These are phyloP conservation scores for Diplotaxis tenuifolia DNA, from an alignment of 345 rosid species.

Conservation along the genomic window DNA sequence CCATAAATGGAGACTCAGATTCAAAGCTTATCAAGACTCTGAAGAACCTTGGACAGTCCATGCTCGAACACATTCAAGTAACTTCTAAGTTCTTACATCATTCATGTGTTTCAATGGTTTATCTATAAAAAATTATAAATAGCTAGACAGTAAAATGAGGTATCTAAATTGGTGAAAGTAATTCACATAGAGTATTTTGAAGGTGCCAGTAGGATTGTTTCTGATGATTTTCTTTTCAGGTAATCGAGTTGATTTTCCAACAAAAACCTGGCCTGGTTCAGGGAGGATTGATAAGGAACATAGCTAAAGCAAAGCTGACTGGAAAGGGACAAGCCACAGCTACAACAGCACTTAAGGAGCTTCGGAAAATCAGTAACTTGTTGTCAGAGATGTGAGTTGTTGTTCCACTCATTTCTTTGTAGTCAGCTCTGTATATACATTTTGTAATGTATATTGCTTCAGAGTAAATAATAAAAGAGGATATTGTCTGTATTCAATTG, in stretches of 20 bases:
- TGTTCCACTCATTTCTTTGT: not conserved
- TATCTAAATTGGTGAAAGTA: not conserved
- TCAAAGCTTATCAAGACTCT: constrained; percentile 59
- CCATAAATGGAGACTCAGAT: constrained; percentile 50
- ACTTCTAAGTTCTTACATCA: constrained; percentile 2
- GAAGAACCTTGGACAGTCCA: constrained; percentile 77
- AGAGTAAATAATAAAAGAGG: constrained; percentile 27
- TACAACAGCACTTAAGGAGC: constrained; percentile 70
- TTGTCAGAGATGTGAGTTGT: constrained; percentile 63
- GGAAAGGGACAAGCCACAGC: constrained; percentile 78
- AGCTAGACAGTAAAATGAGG: not conserved
- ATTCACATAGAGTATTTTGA: not conserved
- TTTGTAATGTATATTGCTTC: constrained; percentile 50
- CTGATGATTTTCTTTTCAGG: constrained; percentile 43
- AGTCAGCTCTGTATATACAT: constrained; percentile 25
- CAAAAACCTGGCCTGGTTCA: constrained; percentile 64
- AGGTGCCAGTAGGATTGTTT: not conserved
- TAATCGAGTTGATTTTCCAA: constrained; percentile 72
- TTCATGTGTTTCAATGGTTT: not conserved
- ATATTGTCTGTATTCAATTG: too few relatives aligned
- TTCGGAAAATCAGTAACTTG: constrained; percentile 80
- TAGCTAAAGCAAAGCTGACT: constrained; percentile 54
- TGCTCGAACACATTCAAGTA: constrained; percentile 94
- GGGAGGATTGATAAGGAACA: constrained; percentile 52
- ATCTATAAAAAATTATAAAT: too few relatives aligned